Evolutionary conservation across 441 rosid species (phyloP), one percentile per base, ranked within the genome.

Genomic region (Erodium moschatum): DNA sequence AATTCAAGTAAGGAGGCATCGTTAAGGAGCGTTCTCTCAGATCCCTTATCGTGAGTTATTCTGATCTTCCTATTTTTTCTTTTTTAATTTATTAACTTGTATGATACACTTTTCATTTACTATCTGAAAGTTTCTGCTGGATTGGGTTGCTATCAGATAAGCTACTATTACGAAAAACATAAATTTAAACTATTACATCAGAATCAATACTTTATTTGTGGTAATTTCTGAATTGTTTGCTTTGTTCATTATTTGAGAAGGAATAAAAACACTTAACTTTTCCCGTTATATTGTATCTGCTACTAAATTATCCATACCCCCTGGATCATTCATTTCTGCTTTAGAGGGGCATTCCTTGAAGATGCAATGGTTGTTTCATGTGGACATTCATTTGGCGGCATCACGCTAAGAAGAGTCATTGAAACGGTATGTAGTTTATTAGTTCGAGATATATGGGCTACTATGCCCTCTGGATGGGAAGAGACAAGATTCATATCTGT

Each of bases 321-420:
- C 3, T 29, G 31, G 31, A 29, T 29, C 2, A 29, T 29, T 29
- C 31, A 29, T 29, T 29, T 29, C 31, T 29, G 31, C 4, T 29
- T 3, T 29, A 93, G 98, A 70, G 98, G 98, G 69, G 88, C 89
- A 74, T 93, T 87, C 82, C 98, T 93, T 70, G 97, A 90, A 81
- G 98, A 93, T 84, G 98, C 98, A 11, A 44, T 81, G 84, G 84
- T 87, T 69, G 90, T 89, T 70, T 87, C 98, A 31, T 93, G 98
- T 56, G 96, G 98, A 71, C 97, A 93, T 83, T 93, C 98, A 46
- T 93, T 93, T 78, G 98, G 97, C 69, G 97, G 98, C 64, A 88
- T 85, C 72, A 88, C 87, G 97, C 91, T 93, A 71, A 86, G 84
- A 76, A 87, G 85, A 77, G 98, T 93, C 64, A 77, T 89, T 67